phyloP scores from a whole-genome alignment of 331 rosid species.

The Acacia concinna region DNA sequence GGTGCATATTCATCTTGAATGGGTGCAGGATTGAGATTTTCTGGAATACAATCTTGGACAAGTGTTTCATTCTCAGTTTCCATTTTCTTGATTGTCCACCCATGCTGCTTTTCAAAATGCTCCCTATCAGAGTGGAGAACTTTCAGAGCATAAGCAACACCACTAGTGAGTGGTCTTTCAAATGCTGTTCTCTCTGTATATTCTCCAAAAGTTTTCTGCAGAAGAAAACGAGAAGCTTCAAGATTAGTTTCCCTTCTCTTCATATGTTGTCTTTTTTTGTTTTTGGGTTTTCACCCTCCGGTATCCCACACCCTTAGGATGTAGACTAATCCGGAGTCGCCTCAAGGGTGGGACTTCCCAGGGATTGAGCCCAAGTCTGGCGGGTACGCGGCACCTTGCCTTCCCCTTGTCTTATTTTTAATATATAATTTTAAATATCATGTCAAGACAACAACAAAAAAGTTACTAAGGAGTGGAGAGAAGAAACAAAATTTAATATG shows the following conservation, averaged over 20 bases:
- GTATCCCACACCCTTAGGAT: no score
- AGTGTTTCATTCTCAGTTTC: conserved; percentile 82
- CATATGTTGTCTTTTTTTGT: not conserved
- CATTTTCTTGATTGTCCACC: conserved; percentile 95
- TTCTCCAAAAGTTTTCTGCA: conserved; percentile 85
- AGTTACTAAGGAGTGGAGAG: conserved; percentile 10
- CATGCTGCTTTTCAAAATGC: conserved; percentile 74
- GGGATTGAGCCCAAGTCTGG: no score
- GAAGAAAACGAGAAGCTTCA: conserved; percentile 28
- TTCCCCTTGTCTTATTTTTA: not conserved
- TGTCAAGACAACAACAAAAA: not conserved
- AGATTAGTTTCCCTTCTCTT: conserved; percentile 21
- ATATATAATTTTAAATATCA: not conserved
- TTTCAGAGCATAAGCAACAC: conserved; percentile 96
- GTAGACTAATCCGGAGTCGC: no score
- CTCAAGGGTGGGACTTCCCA: no score
- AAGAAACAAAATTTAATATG: not conserved
- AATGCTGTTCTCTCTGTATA: conserved; percentile 90
- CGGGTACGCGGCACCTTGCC: no score
- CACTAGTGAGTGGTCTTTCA: conserved; percentile 97
- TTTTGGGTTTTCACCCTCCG: no score
- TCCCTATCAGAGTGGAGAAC: conserved; percentile 81
- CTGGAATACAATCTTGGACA: conserved; percentile 91
- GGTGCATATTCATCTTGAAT: conserved; percentile 97
- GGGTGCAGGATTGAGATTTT: conserved; percentile 85